phyloP scores from a whole-genome alignment of 495 filamentous ascomycete genomes.

The Talaromyces nanjingensis region DNA sequence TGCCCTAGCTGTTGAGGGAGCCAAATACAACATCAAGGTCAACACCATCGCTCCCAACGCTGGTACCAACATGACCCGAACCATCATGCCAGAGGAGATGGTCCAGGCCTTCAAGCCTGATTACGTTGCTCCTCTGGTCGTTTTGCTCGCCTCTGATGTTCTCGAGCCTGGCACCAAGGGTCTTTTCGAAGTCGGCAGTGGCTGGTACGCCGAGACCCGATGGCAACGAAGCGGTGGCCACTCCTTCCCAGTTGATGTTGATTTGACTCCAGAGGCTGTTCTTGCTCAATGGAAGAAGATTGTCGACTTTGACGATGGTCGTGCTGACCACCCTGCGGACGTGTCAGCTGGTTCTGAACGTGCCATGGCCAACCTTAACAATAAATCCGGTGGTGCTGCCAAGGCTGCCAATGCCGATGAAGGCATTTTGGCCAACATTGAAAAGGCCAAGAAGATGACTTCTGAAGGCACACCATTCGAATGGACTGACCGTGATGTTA shows the following conservation, averaged over 20 bases:
- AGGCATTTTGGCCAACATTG: constrained; percentile 60
- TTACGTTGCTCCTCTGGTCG: constrained; percentile 91
- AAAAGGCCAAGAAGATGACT: constrained; percentile 65
- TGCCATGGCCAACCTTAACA: constrained; percentile 89
- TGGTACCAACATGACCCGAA: constrained; percentile 90
- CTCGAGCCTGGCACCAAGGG: constrained; percentile 79
- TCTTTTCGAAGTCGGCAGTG: constrained; percentile 94
- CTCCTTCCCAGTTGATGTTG: constrained; percentile 85
- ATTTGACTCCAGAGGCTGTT: constrained; percentile 82
- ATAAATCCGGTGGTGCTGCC: constrained; percentile 46
- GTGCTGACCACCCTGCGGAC: constrained; percentile 83
- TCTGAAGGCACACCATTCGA: constrained; percentile 69
- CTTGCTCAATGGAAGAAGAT: constrained; percentile 72
- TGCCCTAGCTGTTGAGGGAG: constrained; percentile 85
- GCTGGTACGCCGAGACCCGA: constrained; percentile 85
- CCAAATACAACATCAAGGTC: constrained; percentile 96
- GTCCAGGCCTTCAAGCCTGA: constrained; percentile 99
- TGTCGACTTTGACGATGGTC: constrained; percentile 79
- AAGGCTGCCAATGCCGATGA: constrained; percentile 25
- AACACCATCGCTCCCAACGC: constrained; percentile 99
- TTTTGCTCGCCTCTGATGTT: constrained; percentile 81
- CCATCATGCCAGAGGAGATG: constrained; percentile 94
- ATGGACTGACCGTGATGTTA: constrained; percentile 80
- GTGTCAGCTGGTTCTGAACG: constrained; percentile 68
- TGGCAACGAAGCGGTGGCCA: constrained; percentile 93